Evolutionary conservation across 305 asterid genomes (phyloP), one percentile per base, ranked within the genome.

Genomic region (Solanum hybrid): DNA sequence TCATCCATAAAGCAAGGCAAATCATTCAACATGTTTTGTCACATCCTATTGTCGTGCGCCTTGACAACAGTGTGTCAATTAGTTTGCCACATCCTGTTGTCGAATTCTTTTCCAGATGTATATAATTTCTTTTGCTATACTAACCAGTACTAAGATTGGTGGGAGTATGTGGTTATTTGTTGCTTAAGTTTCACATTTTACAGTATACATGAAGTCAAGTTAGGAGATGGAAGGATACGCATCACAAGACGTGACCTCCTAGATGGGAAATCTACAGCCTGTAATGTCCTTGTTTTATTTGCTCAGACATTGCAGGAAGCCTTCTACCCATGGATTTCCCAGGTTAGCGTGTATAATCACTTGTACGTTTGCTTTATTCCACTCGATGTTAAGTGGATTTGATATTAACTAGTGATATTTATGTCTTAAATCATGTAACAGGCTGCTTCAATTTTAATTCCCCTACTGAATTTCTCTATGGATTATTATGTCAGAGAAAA

Each of bases 401-500:
- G 9, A 16, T 13, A 73, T 73, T 29, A 29, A 73, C n/a, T 3
- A 34, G 79, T 73, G 79, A 14, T 73, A 73, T 29, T 73, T 29
- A 29, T 73, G 37, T 17, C 79, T 73, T 64, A 42, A 32, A 60
- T 20, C 60, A 14, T 32, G 34, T 0, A 90, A 82, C 91, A 90
- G 90, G 91, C 86, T 84, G 91, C 91, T 51, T 90, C 91, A 26
- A 88, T 85, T 2, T 32, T 90, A 69, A 90, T 90, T 72, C 91
- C 91, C 22, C 91, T 90, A 27, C 42, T 84, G 86, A 88, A 90
- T 73, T 90, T 90, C 85, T 88, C 14, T n/a, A 73, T 90, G 46
- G 89, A 90, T 31, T 86, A 88, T 42, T 26, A 84, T 75, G 88
- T 72, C 35, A 88, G 91, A 7, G 86, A 56, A 38, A 46, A 11